Evolutionary conservation across 2,329 filamentous ascomycete genomes (phyloP), one percentile per base, ranked within the genome.

Genomic region (Claviceps lovelessii): DNA sequence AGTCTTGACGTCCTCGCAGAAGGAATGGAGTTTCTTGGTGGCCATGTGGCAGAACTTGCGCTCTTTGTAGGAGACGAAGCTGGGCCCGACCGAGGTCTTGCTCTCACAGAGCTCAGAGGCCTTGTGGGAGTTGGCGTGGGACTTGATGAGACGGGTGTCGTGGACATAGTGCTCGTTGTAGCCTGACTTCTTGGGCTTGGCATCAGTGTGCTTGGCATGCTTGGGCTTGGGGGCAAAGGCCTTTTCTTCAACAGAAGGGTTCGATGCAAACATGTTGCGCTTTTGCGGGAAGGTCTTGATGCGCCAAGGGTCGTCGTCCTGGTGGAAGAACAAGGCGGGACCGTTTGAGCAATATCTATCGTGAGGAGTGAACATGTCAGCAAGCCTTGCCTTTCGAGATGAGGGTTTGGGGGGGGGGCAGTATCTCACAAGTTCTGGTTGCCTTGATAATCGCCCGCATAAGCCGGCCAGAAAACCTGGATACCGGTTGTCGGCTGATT

Each of bases 41-140:
- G 52, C 50, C 59, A 60, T 61, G 57, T 58, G 45, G 52, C 58
- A 61, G 52, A 60, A 60, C 49, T 57, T 59, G 13, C 51, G n/a
- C 44, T 61, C 59, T 5, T 11, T 28, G 52, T 57, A 58, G 4
- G 57, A 61, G 6, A 60, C 56, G 13, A 61, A 58, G 53, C 51
- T 55, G 19, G 53, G 53, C 8, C 53, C 53, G 15, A 52, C 7
- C 4, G 15, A 49, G 57, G 1, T 46, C 41, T 51, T 35, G 49
- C 35, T 56, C 19, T 50, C 47, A 56, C 58, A 61, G 37, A 61
- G 58, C 37, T 55, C 49, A 6, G 56, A 31, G 19, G 59, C 58
- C 5, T 15, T 15, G 8, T 53, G 51, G 5, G 42, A 37, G 15
- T 5, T 11, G 2, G 13, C 33, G n/a, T 47, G 23, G n/a, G 51